Conservation (phyloP, 345 rosid genomes). For the Aquilaria yunnanensis region DNA sequence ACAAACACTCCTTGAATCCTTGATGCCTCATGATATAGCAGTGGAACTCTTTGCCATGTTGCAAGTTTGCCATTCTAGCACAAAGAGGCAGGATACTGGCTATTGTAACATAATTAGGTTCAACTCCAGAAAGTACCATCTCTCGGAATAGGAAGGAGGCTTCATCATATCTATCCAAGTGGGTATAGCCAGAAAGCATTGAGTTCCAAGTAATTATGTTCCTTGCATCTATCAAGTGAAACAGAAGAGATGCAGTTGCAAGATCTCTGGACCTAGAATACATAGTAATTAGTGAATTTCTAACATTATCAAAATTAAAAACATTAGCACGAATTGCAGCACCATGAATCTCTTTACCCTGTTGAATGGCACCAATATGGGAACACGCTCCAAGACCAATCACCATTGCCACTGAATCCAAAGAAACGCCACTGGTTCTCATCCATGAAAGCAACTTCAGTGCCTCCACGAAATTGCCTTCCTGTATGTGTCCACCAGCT, state of each 20-base stretch:
- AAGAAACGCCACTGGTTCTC: constrained; percentile 26
- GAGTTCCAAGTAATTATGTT: constrained; percentile 69
- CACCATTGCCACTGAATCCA: constrained; percentile 52
- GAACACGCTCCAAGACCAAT: constrained; percentile 71
- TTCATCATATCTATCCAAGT: constrained; percentile 49
- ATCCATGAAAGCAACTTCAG: constrained; percentile 49
- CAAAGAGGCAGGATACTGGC: constrained; percentile 78
- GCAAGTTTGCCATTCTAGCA: constrained; percentile 70
- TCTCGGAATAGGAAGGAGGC: constrained; percentile 53
- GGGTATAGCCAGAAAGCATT: constrained; percentile 58
- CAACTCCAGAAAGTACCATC: constrained; percentile 53
- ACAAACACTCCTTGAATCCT: constrained; percentile 35
- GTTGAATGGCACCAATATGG: constrained; percentile 36
- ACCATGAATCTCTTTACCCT: constrained; percentile 69
- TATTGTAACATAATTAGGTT: constrained; percentile 62
- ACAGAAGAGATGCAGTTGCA: constrained; percentile 35
- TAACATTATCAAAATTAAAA: constrained; percentile 37
- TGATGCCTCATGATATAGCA: constrained; percentile 52
- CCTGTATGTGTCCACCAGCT: constrained; percentile 48
- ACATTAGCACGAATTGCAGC: constrained; percentile 36
- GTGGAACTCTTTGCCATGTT: constrained; percentile 86
- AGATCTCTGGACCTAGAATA: constrained; percentile 60
- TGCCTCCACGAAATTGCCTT: constrained; percentile 42
- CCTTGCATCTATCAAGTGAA: constrained; percentile 34
- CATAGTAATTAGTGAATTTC: constrained; percentile 69